phyloP scores from a whole-genome alignment of 2,329 filamentous ascomycete genomes.

The Penicillium sp. region DNA sequence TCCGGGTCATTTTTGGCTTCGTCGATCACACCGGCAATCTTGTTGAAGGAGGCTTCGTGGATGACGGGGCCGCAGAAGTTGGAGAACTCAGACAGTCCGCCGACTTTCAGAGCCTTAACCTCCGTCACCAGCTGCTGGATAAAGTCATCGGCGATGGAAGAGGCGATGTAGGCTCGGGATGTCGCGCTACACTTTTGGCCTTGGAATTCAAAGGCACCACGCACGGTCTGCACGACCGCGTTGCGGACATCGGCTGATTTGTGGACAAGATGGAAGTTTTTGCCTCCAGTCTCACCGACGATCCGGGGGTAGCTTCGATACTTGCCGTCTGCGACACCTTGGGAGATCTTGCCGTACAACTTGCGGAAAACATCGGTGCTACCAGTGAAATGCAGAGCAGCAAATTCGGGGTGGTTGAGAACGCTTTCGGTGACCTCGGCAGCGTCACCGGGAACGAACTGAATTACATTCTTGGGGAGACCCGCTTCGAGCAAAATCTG shows the following conservation, averaged over 20 bases:
- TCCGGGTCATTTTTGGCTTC: constrained; percentile 68
- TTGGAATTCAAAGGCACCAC: constrained; percentile 84
- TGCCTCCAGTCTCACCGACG: constrained; percentile 84
- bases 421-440: constrained; percentile 74
- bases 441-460: constrained; percentile 86
- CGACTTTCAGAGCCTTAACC: constrained; percentile 63
- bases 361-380: constrained; percentile 86
- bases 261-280: constrained; percentile 88
- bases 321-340: constrained; percentile 70
- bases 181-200: constrained; percentile 88
- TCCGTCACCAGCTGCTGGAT: constrained; percentile 61
- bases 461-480: constrained; percentile 80
- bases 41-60: constrained; percentile 73
- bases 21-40: constrained; percentile 70
- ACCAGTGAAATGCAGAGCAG: constrained; percentile 91
- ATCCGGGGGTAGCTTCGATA: constrained; percentile 84
- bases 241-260: constrained; percentile 69
- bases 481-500: constrained; percentile 87
- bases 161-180: constrained; percentile 70
- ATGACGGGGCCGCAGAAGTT: constrained; percentile 88
- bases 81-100: constrained; percentile 61
- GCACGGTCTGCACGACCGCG: constrained; percentile 73
- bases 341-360: constrained; percentile 79
- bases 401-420: constrained; percentile 71
- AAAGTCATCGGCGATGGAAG: constrained; percentile 68